Evolutionary conservation across 2,329 filamentous ascomycete genomes (phyloP).

Genomic region (Aspergillus udagawae): DNA sequence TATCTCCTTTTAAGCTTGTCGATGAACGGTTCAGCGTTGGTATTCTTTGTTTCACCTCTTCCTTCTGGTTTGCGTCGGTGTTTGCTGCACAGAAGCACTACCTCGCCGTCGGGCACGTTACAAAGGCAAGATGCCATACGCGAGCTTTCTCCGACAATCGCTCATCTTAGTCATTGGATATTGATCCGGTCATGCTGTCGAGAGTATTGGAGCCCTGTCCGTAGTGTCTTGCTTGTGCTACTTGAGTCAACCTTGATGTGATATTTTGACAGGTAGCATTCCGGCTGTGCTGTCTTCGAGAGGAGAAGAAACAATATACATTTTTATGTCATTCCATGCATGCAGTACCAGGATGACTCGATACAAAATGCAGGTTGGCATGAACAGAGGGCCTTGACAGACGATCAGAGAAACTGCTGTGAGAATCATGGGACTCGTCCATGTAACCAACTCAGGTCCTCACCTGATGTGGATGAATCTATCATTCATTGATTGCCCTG

Average conservation of each 20-base stretch:
- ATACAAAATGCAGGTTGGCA: not conserved
- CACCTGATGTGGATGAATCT: not conserved
- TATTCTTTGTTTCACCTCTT: constrained; percentile 1
- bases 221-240: not conserved
- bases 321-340: constrained; percentile 11
- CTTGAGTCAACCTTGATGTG: not conserved
- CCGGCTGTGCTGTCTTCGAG: not conserved
- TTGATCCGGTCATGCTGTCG: not conserved
- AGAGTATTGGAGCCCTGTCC: not conserved
- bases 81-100: not conserved
- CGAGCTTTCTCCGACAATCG: constrained; percentile 1
- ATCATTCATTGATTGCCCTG: not conserved
- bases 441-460: not conserved
- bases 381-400: not conserved
- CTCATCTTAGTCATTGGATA: constrained; percentile 1
- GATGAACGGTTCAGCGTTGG: not conserved
- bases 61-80: not conserved
- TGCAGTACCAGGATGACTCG: constrained; percentile 13
- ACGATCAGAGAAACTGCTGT: not conserved
- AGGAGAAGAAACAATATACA: not conserved
- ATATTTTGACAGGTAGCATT: not conserved
- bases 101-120: not conserved
- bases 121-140: not conserved
- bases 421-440: not conserved
- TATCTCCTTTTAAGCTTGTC: not conserved